A percentile compares a stretch with the other conserved stretches of the same genome.
phyloP scores from a whole-genome alignment of 768 basidiomycete genomes.

The Tricholoma sp. region DNA sequence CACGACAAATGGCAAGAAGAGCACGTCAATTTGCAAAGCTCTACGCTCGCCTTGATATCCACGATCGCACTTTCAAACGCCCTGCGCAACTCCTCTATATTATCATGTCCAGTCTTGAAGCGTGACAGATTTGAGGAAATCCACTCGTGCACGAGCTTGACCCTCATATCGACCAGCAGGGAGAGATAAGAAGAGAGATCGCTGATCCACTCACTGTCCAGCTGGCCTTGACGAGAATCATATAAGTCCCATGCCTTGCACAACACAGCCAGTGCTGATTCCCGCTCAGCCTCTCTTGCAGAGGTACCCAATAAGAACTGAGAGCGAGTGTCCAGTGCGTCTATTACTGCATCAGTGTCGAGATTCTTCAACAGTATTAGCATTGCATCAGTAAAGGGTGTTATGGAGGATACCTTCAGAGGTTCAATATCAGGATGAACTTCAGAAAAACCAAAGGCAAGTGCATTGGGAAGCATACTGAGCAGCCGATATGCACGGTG shows the following conservation, averaged over 20 bases:
- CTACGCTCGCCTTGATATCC: slow-evolving; percentile 39
- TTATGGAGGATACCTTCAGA: slow-evolving; percentile 36
- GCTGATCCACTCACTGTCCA: slow-evolving; percentile 39
- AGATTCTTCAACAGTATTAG: slow-evolving; percentile 36
- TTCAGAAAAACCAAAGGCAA: slow-evolving; percentile 43
- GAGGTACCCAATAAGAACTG: slow-evolving; percentile 26
- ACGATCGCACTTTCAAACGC: slow-evolving; percentile 37
- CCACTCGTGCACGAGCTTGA: slow-evolving; percentile 48
- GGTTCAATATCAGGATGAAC: slow-evolving; percentile 40
- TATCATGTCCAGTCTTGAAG: slow-evolving; percentile 40
- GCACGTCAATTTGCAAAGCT: slow-evolving; percentile 48
- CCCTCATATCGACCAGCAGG: slow-evolving; percentile 34
- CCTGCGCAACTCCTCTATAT: slow-evolving; percentile 40
- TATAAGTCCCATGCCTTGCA: slow-evolving; percentile 26
- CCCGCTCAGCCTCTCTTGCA: slow-evolving; percentile 14
- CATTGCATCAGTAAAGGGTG: neutral
- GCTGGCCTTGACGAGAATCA: slow-evolving; percentile 24
- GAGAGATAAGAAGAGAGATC: slow-evolving; percentile 34
- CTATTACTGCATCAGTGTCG: slow-evolving; percentile 41
- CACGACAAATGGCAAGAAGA: slow-evolving; percentile 44
- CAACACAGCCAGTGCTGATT: slow-evolving; percentile 18
- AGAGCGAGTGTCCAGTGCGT: slow-evolving; percentile 29
- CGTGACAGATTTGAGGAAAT: slow-evolving; percentile 41
- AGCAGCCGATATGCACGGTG: slow-evolving; percentile 43
- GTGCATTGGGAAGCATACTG: slow-evolving; percentile 39